Evolutionary conservation across 2,329 filamentous ascomycete species (phyloP).

Genomic region (Fusarium secorum): DNA sequence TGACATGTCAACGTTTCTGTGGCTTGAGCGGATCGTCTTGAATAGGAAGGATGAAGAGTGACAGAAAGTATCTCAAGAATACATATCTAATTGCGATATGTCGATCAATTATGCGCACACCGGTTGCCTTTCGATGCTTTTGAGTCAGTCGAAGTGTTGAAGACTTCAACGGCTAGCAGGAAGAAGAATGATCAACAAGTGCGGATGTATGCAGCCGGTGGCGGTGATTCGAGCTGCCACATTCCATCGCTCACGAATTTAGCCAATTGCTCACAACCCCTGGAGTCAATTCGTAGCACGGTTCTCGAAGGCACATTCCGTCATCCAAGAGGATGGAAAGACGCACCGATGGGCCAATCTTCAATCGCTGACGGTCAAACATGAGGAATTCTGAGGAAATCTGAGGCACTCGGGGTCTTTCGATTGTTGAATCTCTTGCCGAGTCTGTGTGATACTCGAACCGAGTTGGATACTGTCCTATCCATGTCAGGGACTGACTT

Average conservation of each 20-base stretch:
- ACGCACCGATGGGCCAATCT: background rate
- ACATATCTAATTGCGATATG: background rate
- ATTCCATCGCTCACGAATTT: slow-evolving; percentile 12
- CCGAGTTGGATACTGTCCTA: background rate
- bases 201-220: slow-evolving; percentile 18
- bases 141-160: background rate
- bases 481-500: background rate
- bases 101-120: background rate
- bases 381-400: background rate
- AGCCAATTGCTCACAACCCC: background rate
- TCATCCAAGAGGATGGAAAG: background rate
- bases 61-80: background rate
- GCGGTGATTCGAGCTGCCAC: slow-evolving; percentile 31
- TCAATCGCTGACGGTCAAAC: background rate
- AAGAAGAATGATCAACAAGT: background rate
- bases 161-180: background rate
- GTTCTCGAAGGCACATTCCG: slow-evolving; percentile 17
- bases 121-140: background rate
- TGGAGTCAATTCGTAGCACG: slow-evolving; percentile 5
- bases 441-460: background rate
- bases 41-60: slow-evolving; percentile 18
- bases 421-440: background rate
- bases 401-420: background rate
- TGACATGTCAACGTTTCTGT: background rate
- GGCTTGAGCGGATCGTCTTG: slow-evolving; percentile 6